These are phyloP conservation scores for Pseudogymnoascus sp. DNA, from an alignment of 2,329 filamentous ascomycete genomes.

Conservation along the genomic window DNA sequence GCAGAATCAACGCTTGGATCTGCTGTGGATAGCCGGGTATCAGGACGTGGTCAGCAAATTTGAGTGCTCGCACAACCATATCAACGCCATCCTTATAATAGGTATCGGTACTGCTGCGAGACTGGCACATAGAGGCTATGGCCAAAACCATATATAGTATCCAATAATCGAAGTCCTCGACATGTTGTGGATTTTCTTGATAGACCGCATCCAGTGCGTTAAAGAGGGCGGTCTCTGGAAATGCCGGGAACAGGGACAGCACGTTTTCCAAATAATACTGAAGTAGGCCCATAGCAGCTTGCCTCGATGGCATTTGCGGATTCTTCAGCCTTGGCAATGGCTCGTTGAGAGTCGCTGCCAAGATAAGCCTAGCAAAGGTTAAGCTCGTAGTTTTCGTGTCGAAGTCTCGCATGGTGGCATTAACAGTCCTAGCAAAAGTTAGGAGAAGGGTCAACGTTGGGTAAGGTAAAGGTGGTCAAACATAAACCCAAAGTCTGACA, in stretches of 20 bases:
- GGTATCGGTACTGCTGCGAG: slow-evolving; percentile 58
- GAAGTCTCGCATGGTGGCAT: slow-evolving; percentile 90
- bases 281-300: slow-evolving; percentile 60
- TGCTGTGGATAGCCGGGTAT: slow-evolving; percentile 77
- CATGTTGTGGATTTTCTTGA: slow-evolving; percentile 47
- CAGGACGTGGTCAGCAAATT: slow-evolving; percentile 73
- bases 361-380: slow-evolving; percentile 82
- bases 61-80: slow-evolving; percentile 58
- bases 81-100: slow-evolving; percentile 51
- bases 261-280: slow-evolving; percentile 82
- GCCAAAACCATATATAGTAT: slow-evolving; percentile 84
- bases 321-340: slow-evolving; percentile 56
- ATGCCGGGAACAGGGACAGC: slow-evolving; percentile 72
- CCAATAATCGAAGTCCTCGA: slow-evolving; percentile 69
- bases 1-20: slow-evolving; percentile 77
- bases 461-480: slow-evolving; percentile 37
- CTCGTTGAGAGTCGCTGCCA: slow-evolving; percentile 74
- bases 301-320: slow-evolving; percentile 61
- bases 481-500: slow-evolving; percentile 90
- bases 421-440: slow-evolving; percentile 61
- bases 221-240: slow-evolving; percentile 72
- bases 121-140: slow-evolving; percentile 69
- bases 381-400: slow-evolving; percentile 81
- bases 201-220: slow-evolving; percentile 77
- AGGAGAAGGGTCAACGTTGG: not conserved